Evolutionary conservation across 2,329 filamentous ascomycete genomes (phyloP).

Genomic region (Ciborinia camelliae): DNA sequence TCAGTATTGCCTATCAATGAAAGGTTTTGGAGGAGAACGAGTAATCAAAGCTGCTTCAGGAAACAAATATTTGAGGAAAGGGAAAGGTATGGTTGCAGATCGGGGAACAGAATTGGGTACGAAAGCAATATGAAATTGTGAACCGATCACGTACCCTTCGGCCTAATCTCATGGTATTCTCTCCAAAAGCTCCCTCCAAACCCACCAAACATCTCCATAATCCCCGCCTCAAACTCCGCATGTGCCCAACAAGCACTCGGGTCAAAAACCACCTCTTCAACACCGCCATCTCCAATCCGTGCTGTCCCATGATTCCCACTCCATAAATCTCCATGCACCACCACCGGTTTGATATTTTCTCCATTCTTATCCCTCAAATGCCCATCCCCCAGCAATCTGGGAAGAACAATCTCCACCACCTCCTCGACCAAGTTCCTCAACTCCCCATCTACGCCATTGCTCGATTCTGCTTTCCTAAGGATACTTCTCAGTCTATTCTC

Average conservation of each 20-base stretch:
- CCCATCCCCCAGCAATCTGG: slow-evolving; percentile 66
- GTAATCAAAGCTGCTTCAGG: too few relatives aligned
- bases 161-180: slow-evolving; percentile 72
- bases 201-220: slow-evolving; percentile 96
- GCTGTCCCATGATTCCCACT: slow-evolving; percentile 75
- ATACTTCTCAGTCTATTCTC: slow-evolving; percentile 70
- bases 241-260: slow-evolving; percentile 80
- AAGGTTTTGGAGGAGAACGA: too few relatives aligned
- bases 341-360: slow-evolving; percentile 65
- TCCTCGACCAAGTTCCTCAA: slow-evolving; percentile 62
- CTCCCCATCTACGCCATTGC: slow-evolving; percentile 62
- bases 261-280: slow-evolving; percentile 79
- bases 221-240: slow-evolving; percentile 85
- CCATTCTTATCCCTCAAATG: slow-evolving; percentile 53
- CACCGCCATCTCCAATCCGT: slow-evolving; percentile 51
- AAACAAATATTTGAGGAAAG: too few relatives aligned
- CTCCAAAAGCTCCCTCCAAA: slow-evolving; percentile 69
- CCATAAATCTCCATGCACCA: slow-evolving; percentile 93
- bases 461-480: slow-evolving; percentile 51
- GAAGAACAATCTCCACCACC: slow-evolving; percentile 64
- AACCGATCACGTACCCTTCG: too few relatives aligned
- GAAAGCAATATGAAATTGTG: too few relatives aligned
- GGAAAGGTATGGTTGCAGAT: too few relatives aligned
- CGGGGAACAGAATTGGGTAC: too few relatives aligned
- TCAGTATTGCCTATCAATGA: too few relatives aligned